Percentiles rank a stretch among this genome's conserved stretches.
These are phyloP conservation scores for Isabelozyma rhagii DNA, from an alignment of 805 yeast species.

Conservation along the genomic window DNA sequence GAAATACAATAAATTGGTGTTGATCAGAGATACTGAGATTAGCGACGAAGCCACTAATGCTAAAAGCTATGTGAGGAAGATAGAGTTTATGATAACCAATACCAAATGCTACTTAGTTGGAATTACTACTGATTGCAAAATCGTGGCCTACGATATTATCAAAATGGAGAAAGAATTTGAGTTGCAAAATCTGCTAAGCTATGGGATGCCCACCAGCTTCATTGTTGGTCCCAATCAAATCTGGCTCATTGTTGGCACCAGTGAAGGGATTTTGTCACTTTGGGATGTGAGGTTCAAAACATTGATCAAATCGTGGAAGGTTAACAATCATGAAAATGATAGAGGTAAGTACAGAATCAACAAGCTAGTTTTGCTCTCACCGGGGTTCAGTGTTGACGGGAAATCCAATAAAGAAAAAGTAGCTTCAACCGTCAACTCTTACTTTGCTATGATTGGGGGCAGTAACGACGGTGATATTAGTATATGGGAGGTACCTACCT, in stretches of 20 bases:
- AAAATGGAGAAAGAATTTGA: conserved; percentile 42
- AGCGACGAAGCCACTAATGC: conserved; percentile 8
- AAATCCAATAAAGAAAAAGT: neutral
- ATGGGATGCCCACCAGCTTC: conserved; percentile 66
- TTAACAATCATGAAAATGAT: conserved; percentile 31
- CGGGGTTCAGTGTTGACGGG: conserved; percentile 22
- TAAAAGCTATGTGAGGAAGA: conserved; percentile 41
- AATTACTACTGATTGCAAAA: conserved; percentile 50
- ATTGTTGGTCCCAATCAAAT: conserved; percentile 48
- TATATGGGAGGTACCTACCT: conserved; percentile 71
- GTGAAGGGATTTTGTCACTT: conserved; percentile 66
- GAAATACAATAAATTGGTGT: conserved; percentile 21
- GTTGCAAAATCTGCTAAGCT: conserved; percentile 54
- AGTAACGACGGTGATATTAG: conserved; percentile 55
- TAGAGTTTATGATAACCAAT: conserved; percentile 39
- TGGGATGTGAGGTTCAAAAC: conserved; percentile 79
- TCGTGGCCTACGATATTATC: conserved; percentile 57
- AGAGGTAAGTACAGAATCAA: conserved; percentile 39
- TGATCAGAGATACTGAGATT: conserved; percentile 42
- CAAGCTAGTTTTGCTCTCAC: conserved; percentile 44
- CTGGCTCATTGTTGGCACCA: conserved; percentile 76
- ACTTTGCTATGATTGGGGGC: conserved; percentile 64
- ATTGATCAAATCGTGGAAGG: conserved; percentile 58
- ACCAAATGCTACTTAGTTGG: conserved; percentile 45
- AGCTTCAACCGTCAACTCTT: conserved; percentile 1